These are phyloP conservation scores for Penicillium roqueforti DNA, from an alignment of 495 filamentous ascomycete genomes.

Conservation along the genomic window DNA sequence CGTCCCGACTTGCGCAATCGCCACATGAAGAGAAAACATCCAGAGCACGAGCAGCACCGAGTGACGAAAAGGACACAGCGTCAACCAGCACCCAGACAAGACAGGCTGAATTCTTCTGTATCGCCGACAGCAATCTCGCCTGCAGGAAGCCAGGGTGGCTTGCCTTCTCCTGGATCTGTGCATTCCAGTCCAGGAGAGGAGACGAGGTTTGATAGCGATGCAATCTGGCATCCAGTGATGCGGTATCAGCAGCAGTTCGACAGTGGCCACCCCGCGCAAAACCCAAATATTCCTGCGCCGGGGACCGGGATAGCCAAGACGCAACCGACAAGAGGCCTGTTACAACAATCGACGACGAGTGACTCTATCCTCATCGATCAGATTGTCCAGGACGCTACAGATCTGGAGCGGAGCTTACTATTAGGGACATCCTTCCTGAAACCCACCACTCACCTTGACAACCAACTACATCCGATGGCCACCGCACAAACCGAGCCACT, in stretches of 20 bases:
- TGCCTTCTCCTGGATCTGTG: background rate
- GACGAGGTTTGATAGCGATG: background rate
- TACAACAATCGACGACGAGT: background rate
- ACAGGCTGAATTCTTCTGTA: background rate
- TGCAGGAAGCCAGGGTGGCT: background rate
- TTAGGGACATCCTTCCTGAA: constrained; percentile 15
- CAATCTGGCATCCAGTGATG: background rate
- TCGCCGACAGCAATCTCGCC: constrained; percentile 3
- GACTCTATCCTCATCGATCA: constrained; percentile 8
- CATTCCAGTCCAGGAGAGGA: background rate
- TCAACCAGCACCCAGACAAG: constrained; percentile 10
- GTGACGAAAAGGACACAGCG: constrained; percentile 11
- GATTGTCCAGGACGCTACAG: constrained; percentile 7
- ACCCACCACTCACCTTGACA: constrained; percentile 7
- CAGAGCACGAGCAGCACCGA: constrained; percentile 21
- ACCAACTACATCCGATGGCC: background rate
- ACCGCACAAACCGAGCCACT: background rate
- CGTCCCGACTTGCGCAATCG: constrained; percentile 29
- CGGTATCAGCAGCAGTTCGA: background rate
- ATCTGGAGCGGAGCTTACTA: constrained; percentile 19
- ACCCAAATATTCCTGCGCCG: background rate
- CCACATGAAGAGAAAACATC: constrained; percentile 37
- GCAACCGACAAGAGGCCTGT: background rate
- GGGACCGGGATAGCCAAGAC: background rate
- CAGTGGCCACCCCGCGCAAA: background rate